Percentiles rank a stretch among this genome's conserved stretches.
These are phyloP conservation scores for Cronartium quercuum DNA, from an alignment of 1,284 basidiomycete species.

Conservation along the genomic window DNA sequence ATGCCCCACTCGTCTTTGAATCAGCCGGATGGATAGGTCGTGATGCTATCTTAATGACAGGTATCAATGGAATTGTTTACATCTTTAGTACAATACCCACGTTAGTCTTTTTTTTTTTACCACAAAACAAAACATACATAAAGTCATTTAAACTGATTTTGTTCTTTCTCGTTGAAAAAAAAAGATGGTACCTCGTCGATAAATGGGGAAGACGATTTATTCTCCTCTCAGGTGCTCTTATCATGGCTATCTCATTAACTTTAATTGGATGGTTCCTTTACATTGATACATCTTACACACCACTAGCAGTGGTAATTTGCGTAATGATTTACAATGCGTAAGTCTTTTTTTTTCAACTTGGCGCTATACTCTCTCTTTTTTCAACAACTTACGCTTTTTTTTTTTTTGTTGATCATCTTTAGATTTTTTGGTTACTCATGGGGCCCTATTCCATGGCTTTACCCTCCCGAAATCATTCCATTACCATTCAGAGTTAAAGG, in stretches of 20 bases:
- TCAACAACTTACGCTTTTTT: background rate
- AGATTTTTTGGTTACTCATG: conserved; percentile 47
- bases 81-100: conserved; percentile 37
- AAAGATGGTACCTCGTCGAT: conserved; percentile 90
- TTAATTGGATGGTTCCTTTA: conserved; percentile 88
- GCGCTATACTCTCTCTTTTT: background rate
- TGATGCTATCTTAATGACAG: conserved; percentile 93
- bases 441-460: conserved; percentile 51
- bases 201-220: conserved; percentile 83
- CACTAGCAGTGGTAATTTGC: conserved; percentile 80
- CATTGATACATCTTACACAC: conserved; percentile 61
- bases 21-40: conserved; percentile 96
- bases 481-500: conserved; percentile 84
- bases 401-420: background rate
- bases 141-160: background rate
- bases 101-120: background rate
- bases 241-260: conserved; percentile 66
- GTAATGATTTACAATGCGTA: conserved; percentile 91
- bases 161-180: background rate
- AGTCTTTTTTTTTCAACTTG: conserved; percentile 64
- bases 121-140: background rate
- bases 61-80: conserved; percentile 69
- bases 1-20: conserved; percentile 46
- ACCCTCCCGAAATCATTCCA: conserved; percentile 70
- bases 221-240: conserved; percentile 83